phyloP scores from a whole-genome alignment of 1,139 yeast species.

The Protomyces inundatus region DNA sequence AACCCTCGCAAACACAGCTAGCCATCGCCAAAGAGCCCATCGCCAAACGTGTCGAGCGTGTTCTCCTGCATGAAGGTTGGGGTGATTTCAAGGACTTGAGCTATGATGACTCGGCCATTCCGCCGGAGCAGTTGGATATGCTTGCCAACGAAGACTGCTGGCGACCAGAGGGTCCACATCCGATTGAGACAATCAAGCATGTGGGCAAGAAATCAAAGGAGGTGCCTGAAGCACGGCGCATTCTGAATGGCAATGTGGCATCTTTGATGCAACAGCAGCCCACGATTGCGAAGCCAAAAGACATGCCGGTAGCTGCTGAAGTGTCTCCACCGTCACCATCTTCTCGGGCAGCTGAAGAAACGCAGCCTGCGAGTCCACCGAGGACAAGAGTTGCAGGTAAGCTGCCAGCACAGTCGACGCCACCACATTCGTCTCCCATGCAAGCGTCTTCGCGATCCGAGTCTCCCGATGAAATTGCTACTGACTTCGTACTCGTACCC shows the following conservation, averaged over 20 bases:
- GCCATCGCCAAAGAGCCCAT: no score
- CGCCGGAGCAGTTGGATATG: neutral
- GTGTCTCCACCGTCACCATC: neutral
- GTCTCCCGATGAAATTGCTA: neutral
- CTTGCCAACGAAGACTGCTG: constrained; percentile 19
- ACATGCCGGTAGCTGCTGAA: neutral
- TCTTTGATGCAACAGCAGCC: neutral
- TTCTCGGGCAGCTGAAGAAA: neutral
- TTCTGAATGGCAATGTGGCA: neutral
- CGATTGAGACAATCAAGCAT: constrained; percentile 7
- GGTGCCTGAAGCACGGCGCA: neutral
- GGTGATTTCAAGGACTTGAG: constrained; percentile 13
- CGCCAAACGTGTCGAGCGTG: neutral
- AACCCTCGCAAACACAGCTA: no score
- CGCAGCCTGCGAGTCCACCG: neutral
- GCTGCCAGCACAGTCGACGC: neutral
- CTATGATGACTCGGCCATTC: constrained; percentile 8
- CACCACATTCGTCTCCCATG: neutral
- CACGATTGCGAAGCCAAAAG: no score
- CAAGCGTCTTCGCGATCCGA: neutral
- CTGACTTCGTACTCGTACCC: neutral
- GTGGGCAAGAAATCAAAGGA: neutral
- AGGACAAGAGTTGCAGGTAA: no score
- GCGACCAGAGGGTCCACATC: constrained; percentile 9
- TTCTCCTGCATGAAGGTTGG: constrained; percentile 15